A percentile compares a stretch with the other conserved stretches of the same genome.
These are phyloP conservation scores for Solanum hybrid DNA, from an alignment of 305 asterid species.

Conservation along the genomic window DNA sequence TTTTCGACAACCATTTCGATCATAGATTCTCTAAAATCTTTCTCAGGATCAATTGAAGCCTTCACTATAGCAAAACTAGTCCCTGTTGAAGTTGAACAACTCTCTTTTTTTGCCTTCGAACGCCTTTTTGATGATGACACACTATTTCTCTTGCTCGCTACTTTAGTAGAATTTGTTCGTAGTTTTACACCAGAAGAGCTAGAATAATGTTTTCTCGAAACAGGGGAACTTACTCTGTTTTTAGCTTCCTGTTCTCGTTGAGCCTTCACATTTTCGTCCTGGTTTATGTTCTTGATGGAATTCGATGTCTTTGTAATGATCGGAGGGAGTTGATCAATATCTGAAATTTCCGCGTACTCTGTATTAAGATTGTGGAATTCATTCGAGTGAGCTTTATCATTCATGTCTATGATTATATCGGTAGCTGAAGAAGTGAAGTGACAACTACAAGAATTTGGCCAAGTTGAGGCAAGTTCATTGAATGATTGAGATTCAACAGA, in stretches of 20 bases:
- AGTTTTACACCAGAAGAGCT: constrained; percentile 44
- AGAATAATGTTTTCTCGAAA: constrained; percentile 34
- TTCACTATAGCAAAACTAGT: constrained; percentile 68
- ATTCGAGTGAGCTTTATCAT: constrained; percentile 6
- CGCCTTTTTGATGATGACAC: constrained; percentile 12
- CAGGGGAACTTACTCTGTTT: neutral
- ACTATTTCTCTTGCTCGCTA: constrained; percentile 23
- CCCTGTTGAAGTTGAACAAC: constrained; percentile 15
- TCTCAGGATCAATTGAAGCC: constrained; percentile 74
- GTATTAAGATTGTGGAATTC: constrained; percentile 7
- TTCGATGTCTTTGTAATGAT: constrained; percentile 42
- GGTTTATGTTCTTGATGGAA: neutral
- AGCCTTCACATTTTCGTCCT: neutral
- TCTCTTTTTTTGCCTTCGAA: constrained; percentile 12
- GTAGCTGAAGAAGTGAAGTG: constrained; percentile 34
- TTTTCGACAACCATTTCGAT: constrained; percentile 81
- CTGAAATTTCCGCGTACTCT: constrained; percentile 22
- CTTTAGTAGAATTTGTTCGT: constrained; percentile 29
- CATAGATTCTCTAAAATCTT: constrained; percentile 77
- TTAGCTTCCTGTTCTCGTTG: neutral
- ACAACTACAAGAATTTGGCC: constrained; percentile 30
- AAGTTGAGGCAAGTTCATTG: constrained; percentile 8
- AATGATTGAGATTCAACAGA: neutral
- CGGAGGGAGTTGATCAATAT: constrained; percentile 43
- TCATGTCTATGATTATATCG: constrained; percentile 54